Percentiles rank a stretch among this genome's conserved stretches.
These are phyloP conservation scores for Phytophthora sp. DNA, from an alignment of 352 stramenopile genomes.

Conservation along the genomic window DNA sequence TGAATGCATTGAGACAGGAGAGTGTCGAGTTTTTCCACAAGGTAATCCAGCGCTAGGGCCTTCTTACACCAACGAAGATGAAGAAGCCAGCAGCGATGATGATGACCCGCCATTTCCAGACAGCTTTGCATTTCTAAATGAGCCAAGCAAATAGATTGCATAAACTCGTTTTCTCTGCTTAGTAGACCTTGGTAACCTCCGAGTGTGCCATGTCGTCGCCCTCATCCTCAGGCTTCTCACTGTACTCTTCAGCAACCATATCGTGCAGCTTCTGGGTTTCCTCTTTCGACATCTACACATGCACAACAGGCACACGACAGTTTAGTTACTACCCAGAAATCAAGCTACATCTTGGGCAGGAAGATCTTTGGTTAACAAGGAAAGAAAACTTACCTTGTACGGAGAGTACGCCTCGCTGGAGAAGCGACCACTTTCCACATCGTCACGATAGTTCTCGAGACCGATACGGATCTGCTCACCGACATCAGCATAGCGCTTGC, in stretches of 20 bases:
- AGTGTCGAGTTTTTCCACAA: conserved; percentile 45
- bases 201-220: conserved; percentile 39
- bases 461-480: conserved; percentile 93
- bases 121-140: conserved; percentile 75
- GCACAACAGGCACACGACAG: background rate
- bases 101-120: conserved; percentile 59
- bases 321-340: background rate
- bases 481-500: conserved; percentile 97
- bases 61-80: conserved; percentile 9
- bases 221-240: conserved; percentile 29
- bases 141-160: conserved; percentile 16
- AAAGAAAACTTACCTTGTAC: conserved; percentile 87
- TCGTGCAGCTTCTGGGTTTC: conserved; percentile 75
- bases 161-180: conserved; percentile 2
- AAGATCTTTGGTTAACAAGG: too few species aligned
- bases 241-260: conserved; percentile 69
- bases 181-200: conserved; percentile 87
- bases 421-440: conserved; percentile 96
- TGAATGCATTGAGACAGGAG: conserved; percentile 70
- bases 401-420: conserved; percentile 93
- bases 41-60: background rate
- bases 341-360: background rate
- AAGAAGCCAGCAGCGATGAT: conserved; percentile 27
- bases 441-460: conserved; percentile 95
- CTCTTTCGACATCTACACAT: conserved; percentile 75